phyloP scores from a whole-genome alignment of 2,329 filamentous ascomycete genomes.

The Pseudogymnoascus sp. region DNA sequence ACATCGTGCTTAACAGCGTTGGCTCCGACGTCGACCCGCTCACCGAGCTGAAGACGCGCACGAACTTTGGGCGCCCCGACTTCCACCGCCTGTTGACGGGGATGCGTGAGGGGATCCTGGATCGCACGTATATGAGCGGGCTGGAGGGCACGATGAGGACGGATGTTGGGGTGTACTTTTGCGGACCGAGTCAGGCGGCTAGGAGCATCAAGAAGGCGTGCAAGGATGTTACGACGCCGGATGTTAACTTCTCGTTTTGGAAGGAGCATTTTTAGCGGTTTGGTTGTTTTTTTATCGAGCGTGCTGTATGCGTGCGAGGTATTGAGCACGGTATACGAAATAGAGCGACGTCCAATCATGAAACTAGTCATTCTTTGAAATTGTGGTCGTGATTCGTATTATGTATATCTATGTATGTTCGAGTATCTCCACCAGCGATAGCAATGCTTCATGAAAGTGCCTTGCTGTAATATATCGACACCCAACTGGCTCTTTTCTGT shows the following conservation, averaged over 20 bases:
- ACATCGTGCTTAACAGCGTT: slow-evolving; percentile 94
- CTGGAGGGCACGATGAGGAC: slow-evolving; percentile 69
- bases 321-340: not conserved
- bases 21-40: slow-evolving; percentile 81
- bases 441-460: not conserved
- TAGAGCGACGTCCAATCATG: not conserved
- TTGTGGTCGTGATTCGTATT: not conserved
- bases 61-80: slow-evolving; percentile 91
- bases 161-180: slow-evolving; percentile 96
- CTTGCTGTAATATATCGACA: not conserved
- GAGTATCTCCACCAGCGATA: not conserved
- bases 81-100: slow-evolving; percentile 70
- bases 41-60: slow-evolving; percentile 81
- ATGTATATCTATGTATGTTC: not conserved
- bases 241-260: slow-evolving; percentile 96
- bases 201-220: slow-evolving; percentile 79
- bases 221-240: slow-evolving; percentile 60
- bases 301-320: not conserved
- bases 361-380: not conserved
- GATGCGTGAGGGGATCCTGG: slow-evolving; percentile 81
- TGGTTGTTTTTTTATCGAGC: not conserved
- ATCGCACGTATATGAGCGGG: slow-evolving; percentile 77
- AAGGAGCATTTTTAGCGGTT: slow-evolving; percentile 73
- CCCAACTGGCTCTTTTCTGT: not conserved
- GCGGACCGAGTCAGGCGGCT: slow-evolving; percentile 49